Evolutionary conservation across 495 filamentous ascomycete species (phyloP), one percentile per base, ranked within the genome.

Genomic region (Endocarpon pusillum): DNA sequence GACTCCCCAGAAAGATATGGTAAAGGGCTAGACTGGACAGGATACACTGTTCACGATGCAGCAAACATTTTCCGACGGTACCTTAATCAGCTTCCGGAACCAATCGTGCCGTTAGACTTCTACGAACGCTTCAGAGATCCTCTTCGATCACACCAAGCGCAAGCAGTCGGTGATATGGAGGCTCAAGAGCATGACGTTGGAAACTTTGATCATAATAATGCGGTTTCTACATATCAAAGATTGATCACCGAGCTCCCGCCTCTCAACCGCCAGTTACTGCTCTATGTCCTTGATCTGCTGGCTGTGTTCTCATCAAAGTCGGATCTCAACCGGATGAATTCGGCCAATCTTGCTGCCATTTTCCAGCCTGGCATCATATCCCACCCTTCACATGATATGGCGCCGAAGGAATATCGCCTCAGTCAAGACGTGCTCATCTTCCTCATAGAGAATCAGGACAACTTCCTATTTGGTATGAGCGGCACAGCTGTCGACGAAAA

Each of bases 401-500:
- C 79, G 5, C 89, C 89, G 4, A 67, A 76, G 14, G 86, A 94
- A 42, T 99, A 99, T 48, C 78, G 82, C 22, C 59, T 96, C 16
- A 96, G 89, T 42, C 89, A 99, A 57, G 84, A 91, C 47, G 89
- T 99, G 24, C 69, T 99, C 47, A 92, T 96, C 18, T 99, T 96
- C 51, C 59, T 99, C 41, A 99, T 99, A 40, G 84, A 94, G 50
- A 93, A 99, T 44, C 86, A 94, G 49, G 71, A 86, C 42, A 75
- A 82, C 47, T 87, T 87, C 57, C 57, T 87, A 40, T 86, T 94
- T 33, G 85, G 85, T 11, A 94, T 94, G 85, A 78, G 80, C 49
- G 85, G 85, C 14, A 93, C 85, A 3, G 83, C 71, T 3, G 79
- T 81, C 4, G 85, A 94, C 50, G 81, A 85, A 47, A 73, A 81